Conservation (phyloP, 2,329 filamentous ascomycete genomes). For the Fusarium tupiense region DNA sequence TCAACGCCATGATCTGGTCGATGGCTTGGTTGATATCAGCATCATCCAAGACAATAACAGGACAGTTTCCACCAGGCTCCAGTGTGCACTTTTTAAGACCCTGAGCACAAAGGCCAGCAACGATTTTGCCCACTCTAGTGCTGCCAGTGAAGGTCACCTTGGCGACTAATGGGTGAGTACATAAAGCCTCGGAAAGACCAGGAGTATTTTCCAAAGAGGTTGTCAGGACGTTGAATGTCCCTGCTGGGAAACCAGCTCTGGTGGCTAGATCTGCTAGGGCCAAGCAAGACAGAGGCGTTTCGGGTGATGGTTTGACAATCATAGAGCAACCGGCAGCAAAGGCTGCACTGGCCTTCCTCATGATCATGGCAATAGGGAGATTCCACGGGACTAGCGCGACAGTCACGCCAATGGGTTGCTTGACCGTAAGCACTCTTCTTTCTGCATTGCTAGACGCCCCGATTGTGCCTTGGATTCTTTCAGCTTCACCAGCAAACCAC, state of each 20-base stretch:
- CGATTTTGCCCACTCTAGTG: constrained; percentile 73
- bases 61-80: constrained; percentile 77
- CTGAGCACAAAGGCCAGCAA: constrained; percentile 67
- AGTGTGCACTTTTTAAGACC: constrained; percentile 74
- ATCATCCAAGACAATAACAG: constrained; percentile 73
- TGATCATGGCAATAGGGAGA: constrained; percentile 65
- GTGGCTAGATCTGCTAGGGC: constrained; percentile 73
- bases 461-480: constrained; percentile 59
- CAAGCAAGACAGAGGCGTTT: constrained; percentile 77
- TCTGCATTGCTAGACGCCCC: constrained; percentile 55
- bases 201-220: constrained; percentile 56
- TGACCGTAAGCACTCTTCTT: constrained; percentile 74
- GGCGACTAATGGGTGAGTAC: constrained; percentile 44
- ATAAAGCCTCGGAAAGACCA: constrained; percentile 53
- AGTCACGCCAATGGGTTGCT: constrained; percentile 54
- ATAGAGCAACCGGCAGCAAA: constrained; percentile 80
- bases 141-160: constrained; percentile 81
- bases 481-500: constrained; percentile 65
- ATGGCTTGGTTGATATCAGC: constrained; percentile 54
- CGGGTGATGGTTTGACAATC: constrained; percentile 76
- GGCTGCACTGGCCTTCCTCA: constrained; percentile 60
- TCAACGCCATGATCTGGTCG: constrained; percentile 44
- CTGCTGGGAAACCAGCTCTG: constrained; percentile 76
- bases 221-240: constrained; percentile 67
- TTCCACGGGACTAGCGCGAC: constrained; percentile 60